phyloP scores from a whole-genome alignment of 805 yeast species.

The Torulaspora delbrueckii region DNA sequence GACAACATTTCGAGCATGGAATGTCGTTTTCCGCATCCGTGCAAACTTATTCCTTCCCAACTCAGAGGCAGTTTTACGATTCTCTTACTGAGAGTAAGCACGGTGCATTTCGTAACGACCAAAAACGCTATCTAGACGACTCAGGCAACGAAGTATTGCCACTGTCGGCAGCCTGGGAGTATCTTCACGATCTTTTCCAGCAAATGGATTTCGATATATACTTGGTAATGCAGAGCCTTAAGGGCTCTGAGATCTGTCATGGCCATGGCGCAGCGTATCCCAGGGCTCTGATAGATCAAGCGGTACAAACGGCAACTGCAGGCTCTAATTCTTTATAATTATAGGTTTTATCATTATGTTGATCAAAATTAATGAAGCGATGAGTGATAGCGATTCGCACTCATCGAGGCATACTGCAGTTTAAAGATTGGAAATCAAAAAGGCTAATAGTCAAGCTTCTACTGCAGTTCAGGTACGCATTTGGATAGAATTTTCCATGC shows the following conservation, averaged over 20 bases:
- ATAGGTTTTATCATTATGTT: neutral
- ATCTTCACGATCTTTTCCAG: conserved; percentile 50
- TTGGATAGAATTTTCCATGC: no score
- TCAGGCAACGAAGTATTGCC: conserved; percentile 53
- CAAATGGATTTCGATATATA: conserved; percentile 49
- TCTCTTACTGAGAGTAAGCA: conserved; percentile 13
- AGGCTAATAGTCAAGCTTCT: no score
- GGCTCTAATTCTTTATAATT: neutral
- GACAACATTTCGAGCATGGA: neutral
- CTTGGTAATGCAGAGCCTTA: conserved; percentile 53
- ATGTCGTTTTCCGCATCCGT: neutral
- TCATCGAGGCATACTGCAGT: no score
- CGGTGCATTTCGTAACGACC: neutral
- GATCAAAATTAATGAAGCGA: neutral
- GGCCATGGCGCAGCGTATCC: conserved; percentile 53
- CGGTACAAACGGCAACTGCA: conserved; percentile 9
- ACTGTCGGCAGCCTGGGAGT: conserved; percentile 81
- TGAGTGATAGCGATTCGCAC: neutral
- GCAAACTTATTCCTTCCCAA: conserved; percentile 30
- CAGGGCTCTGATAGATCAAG: conserved; percentile 21
- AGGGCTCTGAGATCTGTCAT: conserved; percentile 71
- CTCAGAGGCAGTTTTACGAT: conserved; percentile 23
- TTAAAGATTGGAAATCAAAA: no score
- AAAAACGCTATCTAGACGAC: conserved; percentile 15
- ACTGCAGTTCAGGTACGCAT: no score